Percentiles rank a stretch among this genome's conserved stretches.
These are phyloP conservation scores for Hirschfeldia incana DNA, from an alignment of 345 rosid species.

Conservation along the genomic window DNA sequence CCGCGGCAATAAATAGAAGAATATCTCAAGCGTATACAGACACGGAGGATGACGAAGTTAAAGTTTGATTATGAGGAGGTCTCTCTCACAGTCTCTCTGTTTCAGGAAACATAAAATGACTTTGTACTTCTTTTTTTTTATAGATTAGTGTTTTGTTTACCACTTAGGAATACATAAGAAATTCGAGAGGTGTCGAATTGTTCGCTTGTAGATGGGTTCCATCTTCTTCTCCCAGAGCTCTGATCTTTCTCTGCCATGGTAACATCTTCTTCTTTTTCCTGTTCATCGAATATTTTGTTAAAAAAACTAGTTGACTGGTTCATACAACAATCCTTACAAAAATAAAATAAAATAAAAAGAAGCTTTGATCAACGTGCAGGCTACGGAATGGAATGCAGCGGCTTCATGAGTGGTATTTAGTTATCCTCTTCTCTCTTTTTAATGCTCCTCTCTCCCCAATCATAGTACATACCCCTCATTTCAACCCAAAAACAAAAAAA, in stretches of 20 bases:
- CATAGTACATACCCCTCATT: background rate
- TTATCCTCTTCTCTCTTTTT: background rate
- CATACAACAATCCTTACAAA: too few relatives aligned
- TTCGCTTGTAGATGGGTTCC: slow-evolving; percentile 93
- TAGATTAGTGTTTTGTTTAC: background rate
- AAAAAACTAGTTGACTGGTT: too few relatives aligned
- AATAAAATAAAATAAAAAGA: background rate
- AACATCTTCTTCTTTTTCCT: background rate
- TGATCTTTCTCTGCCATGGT: slow-evolving; percentile 97
- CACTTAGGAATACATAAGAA: slow-evolving; percentile 61
- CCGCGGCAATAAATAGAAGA: background rate
- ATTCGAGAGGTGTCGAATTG: slow-evolving; percentile 70
- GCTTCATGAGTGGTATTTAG: slow-evolving; percentile 84
- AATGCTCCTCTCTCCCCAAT: slow-evolving; percentile 5
- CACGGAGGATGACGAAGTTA: background rate
- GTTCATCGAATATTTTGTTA: background rate
- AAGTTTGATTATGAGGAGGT: slow-evolving; percentile 30
- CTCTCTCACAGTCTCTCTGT: slow-evolving; percentile 8
- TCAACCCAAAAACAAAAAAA: background rate
- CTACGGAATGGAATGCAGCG: slow-evolving; percentile 95
- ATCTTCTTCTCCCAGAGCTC: slow-evolving; percentile 66
- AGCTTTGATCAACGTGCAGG: slow-evolving; percentile 59
- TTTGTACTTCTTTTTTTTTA: background rate
- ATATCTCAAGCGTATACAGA: background rate
- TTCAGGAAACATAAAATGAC: background rate